Evolutionary conservation across 2,329 filamentous ascomycete species (phyloP), one percentile per base, ranked within the genome.

Genomic region (Blastomyces emzantsi): DNA sequence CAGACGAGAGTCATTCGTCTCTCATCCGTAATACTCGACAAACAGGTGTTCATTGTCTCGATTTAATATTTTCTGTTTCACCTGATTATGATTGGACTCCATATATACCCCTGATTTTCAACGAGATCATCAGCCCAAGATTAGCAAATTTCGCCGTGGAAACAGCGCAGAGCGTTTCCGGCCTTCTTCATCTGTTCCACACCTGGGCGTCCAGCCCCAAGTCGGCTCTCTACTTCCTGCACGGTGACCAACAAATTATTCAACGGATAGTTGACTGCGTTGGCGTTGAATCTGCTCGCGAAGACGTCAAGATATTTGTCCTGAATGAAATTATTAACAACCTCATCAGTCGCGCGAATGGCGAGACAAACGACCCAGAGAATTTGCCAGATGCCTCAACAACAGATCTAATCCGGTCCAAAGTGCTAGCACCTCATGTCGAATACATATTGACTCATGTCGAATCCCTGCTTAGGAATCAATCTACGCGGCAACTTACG

Each of bases 151-250:
- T 99, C 62, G 85, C 92, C 0, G 81, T 84, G 5, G 94, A 99
- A 77, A 96, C 90, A 54, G 89, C 91, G 0, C 92, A 99, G 72
- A 90, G 91, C 17, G 81, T 97, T 8, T 97, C 94, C 2, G 90
- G 88, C 19, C 83, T 92, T 51, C 82, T 97, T 66, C 87, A 88
- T 66, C 80, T 99, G 5, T 86, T 99, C 66, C 86, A 85, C 3
- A 89, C 89, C 1, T 96, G 93, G 90, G 87, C 90, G 3, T 83
- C 83, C 64, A 82, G 88, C 28, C 80, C 85, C 0, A 82, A 81
- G 65, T 87, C 86, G 0, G 86, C 87, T 0, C 72, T 87, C 7
- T 90, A 94, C 69, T 81, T 99, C 8, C 84, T 88, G 15, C 75
- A 83, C 8, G 83, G 87, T 64, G 83, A 87, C 60, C 69, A 74